Evolutionary conservation across 106 monocot genomes (phyloP).

Genomic region (Posidonia australis): DNA sequence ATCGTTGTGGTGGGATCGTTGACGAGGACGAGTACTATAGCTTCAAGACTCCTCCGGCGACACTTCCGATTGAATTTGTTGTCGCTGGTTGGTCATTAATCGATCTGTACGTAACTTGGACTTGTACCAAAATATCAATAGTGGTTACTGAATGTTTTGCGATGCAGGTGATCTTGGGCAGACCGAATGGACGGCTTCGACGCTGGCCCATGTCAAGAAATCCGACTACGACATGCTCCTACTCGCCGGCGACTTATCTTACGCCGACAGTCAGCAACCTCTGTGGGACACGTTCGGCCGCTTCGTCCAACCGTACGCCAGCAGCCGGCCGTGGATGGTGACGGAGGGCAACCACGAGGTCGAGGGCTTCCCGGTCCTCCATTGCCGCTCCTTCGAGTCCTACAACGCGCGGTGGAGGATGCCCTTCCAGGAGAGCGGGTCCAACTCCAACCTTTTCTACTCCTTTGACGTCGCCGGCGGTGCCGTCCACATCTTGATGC

Average conservation of each 20-base stretch:
- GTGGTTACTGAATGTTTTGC: too few relatives aligned
- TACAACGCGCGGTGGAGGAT: conserved; percentile 76
- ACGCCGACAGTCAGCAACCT: conserved; percentile 61
- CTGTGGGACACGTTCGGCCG: conserved; percentile 85
- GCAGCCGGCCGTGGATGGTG: conserved; percentile 79
- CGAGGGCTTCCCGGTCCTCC: conserved; percentile 28
- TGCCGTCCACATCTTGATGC: conserved; percentile 63
- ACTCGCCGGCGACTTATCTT: conserved; percentile 82
- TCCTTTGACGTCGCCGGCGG: conserved; percentile 69
- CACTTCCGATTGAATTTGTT: conserved; percentile 58
- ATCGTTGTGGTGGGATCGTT: conserved; percentile 34
- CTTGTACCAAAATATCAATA: too few relatives aligned
- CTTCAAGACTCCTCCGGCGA: conserved; percentile 61
- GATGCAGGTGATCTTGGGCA: conserved; percentile 68
- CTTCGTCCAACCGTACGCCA: conserved; percentile 41
- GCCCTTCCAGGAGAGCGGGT: conserved; percentile 50
- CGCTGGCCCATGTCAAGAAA: conserved; percentile 33
- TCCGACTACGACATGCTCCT: conserved; percentile 68
- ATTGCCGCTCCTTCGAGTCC: conserved; percentile 29
- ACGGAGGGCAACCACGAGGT: conserved; percentile 86
- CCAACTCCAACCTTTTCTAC: conserved; percentile 61
- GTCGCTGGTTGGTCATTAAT: conserved; percentile 54
- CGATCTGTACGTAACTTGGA: too few relatives aligned
- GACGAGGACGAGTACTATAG: conserved; percentile 42
- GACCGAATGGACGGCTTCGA: conserved; percentile 80